Percentiles rank a stretch among this genome's conserved stretches.
Conservation (phyloP, 305 asterid species). For the Solanum hybrid region DNA sequence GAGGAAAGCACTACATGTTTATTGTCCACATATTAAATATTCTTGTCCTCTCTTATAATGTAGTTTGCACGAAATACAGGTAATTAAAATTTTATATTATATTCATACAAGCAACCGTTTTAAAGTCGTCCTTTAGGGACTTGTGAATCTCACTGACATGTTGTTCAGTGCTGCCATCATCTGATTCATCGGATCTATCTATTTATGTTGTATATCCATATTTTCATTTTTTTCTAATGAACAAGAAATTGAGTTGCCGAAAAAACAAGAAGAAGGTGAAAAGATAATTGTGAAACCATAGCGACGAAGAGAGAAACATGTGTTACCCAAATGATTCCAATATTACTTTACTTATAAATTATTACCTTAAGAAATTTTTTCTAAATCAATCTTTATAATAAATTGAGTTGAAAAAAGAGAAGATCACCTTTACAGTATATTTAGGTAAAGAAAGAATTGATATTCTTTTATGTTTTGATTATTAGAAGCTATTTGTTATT, state of each 20-base stretch:
- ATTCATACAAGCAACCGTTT: background rate
- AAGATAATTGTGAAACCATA: background rate
- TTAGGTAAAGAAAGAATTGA: too few relatives aligned
- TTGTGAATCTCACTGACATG: background rate
- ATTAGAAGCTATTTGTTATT: too few relatives aligned
- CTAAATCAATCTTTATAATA: too few relatives aligned
- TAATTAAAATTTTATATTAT: background rate
- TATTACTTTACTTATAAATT: background rate
- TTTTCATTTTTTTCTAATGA: too few relatives aligned
- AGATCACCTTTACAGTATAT: too few relatives aligned
- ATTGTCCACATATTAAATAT: too few relatives aligned
- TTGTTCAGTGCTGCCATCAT: background rate
- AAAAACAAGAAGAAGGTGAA: too few relatives aligned
- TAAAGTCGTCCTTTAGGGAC: background rate
- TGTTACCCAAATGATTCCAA: background rate
- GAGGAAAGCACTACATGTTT: background rate
- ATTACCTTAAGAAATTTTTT: background rate
- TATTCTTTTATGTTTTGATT: too few relatives aligned
- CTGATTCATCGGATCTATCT: background rate
- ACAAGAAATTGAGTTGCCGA: too few relatives aligned
- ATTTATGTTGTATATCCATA: background rate
- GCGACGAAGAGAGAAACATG: background rate
- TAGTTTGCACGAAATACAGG: background rate
- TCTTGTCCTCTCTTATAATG: background rate
- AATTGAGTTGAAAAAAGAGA: too few relatives aligned